Percentiles rank a stretch among this genome's conserved stretches.
Conservation (phyloP, 306 rosid genomes). For the Senna tora region DNA sequence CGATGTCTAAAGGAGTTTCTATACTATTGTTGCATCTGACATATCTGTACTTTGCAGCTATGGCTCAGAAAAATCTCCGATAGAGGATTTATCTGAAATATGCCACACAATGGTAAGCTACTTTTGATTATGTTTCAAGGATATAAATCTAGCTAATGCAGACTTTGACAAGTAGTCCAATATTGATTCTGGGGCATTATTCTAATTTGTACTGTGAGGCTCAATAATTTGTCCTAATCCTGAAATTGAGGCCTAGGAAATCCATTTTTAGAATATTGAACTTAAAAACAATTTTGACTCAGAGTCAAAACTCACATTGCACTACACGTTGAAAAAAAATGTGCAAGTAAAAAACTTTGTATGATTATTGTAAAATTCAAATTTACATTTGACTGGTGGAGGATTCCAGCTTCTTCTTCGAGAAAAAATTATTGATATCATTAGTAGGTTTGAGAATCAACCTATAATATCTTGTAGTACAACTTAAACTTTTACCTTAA, state of each 20-base stretch:
- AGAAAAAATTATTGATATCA: slow-evolving; percentile 2
- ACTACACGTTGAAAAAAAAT: not conserved
- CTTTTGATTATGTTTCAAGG: slow-evolving; percentile 18
- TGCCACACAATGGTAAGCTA: slow-evolving; percentile 79
- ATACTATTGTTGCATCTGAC: slow-evolving; percentile 37
- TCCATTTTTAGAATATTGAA: slow-evolving; percentile 22
- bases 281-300: not conserved
- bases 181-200: slow-evolving; percentile 11
- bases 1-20: slow-evolving; percentile 10
- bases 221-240: slow-evolving; percentile 9
- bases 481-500: not conserved
- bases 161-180: slow-evolving; percentile 9
- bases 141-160: slow-evolving; percentile 8
- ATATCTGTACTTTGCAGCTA: slow-evolving; percentile 62
- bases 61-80: slow-evolving; percentile 77
- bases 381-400: slow-evolving; percentile 1
- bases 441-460: slow-evolving; percentile 22
- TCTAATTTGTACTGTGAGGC: slow-evolving; percentile 12
- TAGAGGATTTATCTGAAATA: slow-evolving; percentile 80
- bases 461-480: not conserved
- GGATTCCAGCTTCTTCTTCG: slow-evolving; percentile 13
- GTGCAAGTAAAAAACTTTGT: not conserved
- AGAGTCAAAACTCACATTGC: not conserved
- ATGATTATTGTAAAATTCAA: not conserved
- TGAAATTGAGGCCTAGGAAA: slow-evolving; percentile 15